Conservation (phyloP, 2,329 filamentous ascomycete species). For the Clonostachys rosea region DNA sequence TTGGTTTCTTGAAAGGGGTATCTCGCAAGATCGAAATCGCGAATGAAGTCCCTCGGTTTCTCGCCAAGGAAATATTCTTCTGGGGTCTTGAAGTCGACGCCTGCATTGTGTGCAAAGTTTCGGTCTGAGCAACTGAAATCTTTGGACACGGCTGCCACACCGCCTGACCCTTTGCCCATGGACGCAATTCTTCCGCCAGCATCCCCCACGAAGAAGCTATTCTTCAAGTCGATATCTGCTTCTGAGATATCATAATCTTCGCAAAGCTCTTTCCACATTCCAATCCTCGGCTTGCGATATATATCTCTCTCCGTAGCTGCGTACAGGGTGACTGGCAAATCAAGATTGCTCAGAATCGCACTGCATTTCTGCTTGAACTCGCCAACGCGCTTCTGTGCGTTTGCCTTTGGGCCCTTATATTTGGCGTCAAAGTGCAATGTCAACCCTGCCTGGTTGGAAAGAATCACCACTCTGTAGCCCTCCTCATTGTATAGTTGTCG, state of each 20-base stretch:
- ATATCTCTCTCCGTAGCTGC: conserved; percentile 79
- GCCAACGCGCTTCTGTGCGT: conserved; percentile 55
- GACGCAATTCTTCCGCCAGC: conserved; percentile 59
- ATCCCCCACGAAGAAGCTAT: conserved; percentile 86
- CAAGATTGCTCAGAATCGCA: conserved; percentile 64
- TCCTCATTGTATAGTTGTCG: conserved; percentile 59
- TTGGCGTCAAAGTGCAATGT: conserved; percentile 72
- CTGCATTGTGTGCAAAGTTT: conserved; percentile 82
- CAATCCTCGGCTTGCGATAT: conserved; percentile 80
- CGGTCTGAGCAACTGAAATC: conserved; percentile 66
- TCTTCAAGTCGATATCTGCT: conserved; percentile 58
- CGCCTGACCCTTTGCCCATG: conserved; percentile 10
- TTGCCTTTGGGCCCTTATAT: conserved; percentile 53
- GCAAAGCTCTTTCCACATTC: conserved; percentile 74
- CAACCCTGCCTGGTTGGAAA: conserved; percentile 88
- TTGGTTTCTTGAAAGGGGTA: conserved; percentile 38
- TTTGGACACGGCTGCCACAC: conserved; percentile 27
- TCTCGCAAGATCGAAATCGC: conserved; percentile 65
- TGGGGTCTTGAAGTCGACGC: conserved; percentile 76
- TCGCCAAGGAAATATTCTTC: conserved; percentile 86
- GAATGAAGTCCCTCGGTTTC: conserved; percentile 57
- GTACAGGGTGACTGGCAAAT: conserved; percentile 76
- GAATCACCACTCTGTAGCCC: conserved; percentile 70
- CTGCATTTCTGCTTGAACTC: conserved; percentile 82
- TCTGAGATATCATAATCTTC: conserved; percentile 55